Conservation (phyloP, 768 basidiomycete species). For the Cyclocybe cylindracea region DNA sequence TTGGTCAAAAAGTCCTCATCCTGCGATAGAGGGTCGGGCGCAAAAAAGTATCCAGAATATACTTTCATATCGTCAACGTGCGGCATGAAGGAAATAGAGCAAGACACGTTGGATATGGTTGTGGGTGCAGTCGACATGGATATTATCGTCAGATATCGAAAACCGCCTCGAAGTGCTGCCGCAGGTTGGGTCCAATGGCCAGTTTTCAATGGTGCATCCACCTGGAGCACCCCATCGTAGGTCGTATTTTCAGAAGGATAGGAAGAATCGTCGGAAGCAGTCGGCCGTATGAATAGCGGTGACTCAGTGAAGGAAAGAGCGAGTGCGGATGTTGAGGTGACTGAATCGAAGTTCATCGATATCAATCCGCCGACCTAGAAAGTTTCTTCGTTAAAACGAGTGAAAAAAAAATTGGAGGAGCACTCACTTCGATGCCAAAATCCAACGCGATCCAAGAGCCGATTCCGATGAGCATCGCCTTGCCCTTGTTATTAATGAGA, state of each 20-base stretch:
- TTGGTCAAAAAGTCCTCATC: constrained; percentile 55
- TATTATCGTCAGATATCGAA: constrained; percentile 52
- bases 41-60: constrained; percentile 56
- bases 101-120: constrained; percentile 49
- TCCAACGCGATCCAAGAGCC: constrained; percentile 54
- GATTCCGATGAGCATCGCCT: constrained; percentile 38
- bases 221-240: constrained; percentile 41
- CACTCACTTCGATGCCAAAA: constrained; percentile 53
- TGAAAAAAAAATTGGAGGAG: neutral
- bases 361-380: constrained; percentile 54
- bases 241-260: constrained; percentile 45
- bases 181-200: constrained; percentile 53
- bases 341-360: constrained; percentile 42
- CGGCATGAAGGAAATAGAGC: constrained; percentile 55
- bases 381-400: neutral
- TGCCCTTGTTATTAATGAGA: constrained; percentile 34
- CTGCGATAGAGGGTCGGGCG: constrained; percentile 42
- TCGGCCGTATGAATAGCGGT: constrained; percentile 51
- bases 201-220: constrained; percentile 31
- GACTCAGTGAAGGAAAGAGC: constrained; percentile 63
- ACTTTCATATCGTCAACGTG: constrained; percentile 48
- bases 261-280: constrained; percentile 54
- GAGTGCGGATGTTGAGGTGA: constrained; percentile 33
- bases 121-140: constrained; percentile 33
- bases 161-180: constrained; percentile 48